Base-by-base conservation (phyloP, 441 rosid species). In the Erysimum cheiri region DNA sequence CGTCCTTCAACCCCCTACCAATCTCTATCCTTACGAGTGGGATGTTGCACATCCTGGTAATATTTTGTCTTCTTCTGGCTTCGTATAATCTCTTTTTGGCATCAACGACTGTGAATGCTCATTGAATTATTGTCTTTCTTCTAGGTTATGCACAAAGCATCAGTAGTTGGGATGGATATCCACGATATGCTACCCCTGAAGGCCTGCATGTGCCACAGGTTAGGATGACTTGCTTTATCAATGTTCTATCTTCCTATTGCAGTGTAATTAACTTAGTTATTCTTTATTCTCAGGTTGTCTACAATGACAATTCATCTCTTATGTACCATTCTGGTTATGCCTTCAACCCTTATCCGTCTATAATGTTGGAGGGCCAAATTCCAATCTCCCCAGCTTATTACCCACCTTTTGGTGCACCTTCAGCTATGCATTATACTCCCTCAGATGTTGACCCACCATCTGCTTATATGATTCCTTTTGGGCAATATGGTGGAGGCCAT, bases 301-400 rank as follows among this genome's bases (percentile, higher is more conserved):
- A 84, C 85, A 83, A 71, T 80, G 96, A 85, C 17, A 85, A 77
- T 43, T 53, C 87, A 12, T 77, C 96, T 46, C 55, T 83, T 44
- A 41, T 85, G 83, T 82, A 76, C 79, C 91, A 81, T 36, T 79
- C 96, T 64, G 85, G 86, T 47, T 89, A 66, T 70, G 81, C 83
- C 68, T 85, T 73, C 71, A 83, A 79, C 71, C 87, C 89, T 60
- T 91, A 85, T 69, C 82, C 85, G 37, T 78, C 90, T 50, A 24
- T 89, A 31, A 78, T 85, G 89, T 32, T 89, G 55, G 96, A 89
- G 2, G 84, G 88, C 36, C 96, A 85, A 59, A 63, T 89, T 17
- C 85, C 88, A 29, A 60, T 80, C 71, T 75, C 92, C 7, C 85
- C 84, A 19, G 60, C 84, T 56, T 85, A 77, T 74, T 82, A 75